Conservation (phyloP, 1,284 basidiomycete species). For the Malassezia brasiliensis region DNA sequence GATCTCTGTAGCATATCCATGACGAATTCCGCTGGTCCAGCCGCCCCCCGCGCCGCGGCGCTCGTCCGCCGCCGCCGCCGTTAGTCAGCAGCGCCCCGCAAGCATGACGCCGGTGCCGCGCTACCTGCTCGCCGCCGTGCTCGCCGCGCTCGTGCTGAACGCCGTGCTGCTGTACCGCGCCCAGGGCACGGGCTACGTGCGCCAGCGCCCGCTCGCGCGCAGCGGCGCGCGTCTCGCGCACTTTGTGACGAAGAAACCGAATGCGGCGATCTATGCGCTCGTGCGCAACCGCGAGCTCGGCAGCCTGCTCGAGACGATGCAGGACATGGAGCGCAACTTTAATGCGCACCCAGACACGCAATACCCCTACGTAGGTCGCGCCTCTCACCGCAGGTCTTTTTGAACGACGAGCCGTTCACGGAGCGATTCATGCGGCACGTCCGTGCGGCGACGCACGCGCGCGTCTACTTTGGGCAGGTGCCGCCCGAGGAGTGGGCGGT, state of each 20-base stretch:
- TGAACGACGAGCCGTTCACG: constrained; percentile 48
- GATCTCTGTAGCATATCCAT: too few species aligned
- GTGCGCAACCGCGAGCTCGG: constrained; percentile 44
- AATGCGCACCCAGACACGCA: constrained; percentile 19
- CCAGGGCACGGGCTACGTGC: too few species aligned
- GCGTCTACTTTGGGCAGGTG: constrained; percentile 63
- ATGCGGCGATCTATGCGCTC: constrained; percentile 42
- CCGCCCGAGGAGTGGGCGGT: constrained; percentile 71
- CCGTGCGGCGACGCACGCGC: constrained; percentile 29
- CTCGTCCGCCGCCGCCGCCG: neutral
- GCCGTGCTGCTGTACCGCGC: neutral
- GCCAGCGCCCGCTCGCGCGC: too few species aligned
- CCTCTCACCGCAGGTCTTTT: constrained; percentile 28
- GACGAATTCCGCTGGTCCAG: too few species aligned
- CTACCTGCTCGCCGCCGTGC: neutral
- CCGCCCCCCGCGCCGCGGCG: too few species aligned
- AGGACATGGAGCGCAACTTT: constrained; percentile 31
- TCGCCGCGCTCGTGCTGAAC: neutral
- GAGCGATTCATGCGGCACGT: constrained; percentile 46
- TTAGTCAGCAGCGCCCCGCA: neutral
- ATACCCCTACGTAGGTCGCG: constrained; percentile 41
- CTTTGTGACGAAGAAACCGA: constrained; percentile 20
- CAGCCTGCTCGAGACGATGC: constrained; percentile 29
- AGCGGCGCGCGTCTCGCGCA: neutral
- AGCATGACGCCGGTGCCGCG: neutral